Conservation (phyloP, 2,329 filamentous ascomycete species). For the Diaporthe sp. region DNA sequence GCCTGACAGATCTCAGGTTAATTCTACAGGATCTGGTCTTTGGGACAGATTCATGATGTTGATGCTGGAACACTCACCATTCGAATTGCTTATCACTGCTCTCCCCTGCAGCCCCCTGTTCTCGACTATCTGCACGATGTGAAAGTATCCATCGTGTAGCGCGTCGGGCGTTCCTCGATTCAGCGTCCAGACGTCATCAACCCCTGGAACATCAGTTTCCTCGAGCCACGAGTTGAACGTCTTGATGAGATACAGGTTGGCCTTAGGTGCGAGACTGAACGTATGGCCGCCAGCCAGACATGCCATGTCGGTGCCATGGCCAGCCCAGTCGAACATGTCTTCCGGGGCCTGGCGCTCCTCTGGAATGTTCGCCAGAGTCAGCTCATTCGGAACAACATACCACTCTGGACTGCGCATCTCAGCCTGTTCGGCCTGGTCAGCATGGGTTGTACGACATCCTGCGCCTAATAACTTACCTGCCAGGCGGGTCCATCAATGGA, state of each 20-base stretch:
- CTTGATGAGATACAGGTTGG: slow-evolving; percentile 18
- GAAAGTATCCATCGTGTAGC: slow-evolving; percentile 4
- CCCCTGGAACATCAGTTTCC: not conserved
- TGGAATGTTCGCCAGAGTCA: not conserved
- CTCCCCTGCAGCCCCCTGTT: slow-evolving; percentile 5
- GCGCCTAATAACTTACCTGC: not conserved
- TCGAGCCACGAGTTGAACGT: not conserved
- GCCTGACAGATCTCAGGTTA: not conserved
- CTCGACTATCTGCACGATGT: slow-evolving; percentile 8
- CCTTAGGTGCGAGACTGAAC: not conserved
- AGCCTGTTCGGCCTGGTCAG: not conserved
- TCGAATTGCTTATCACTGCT: slow-evolving; percentile 9
- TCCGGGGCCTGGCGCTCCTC: not conserved
- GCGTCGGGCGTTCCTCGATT: not conserved
- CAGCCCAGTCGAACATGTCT: not conserved
- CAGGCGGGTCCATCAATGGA: not conserved
- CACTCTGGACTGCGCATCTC: slow-evolving; percentile 20
- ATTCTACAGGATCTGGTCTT: too few relatives aligned
- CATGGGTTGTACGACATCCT: too few relatives aligned
- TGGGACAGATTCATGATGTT: too few relatives aligned
- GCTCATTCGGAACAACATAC: slow-evolving; percentile 3
- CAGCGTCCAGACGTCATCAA: not conserved
- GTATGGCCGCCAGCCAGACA: not conserved
- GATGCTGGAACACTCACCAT: not conserved
- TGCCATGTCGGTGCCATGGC: slow-evolving; percentile 15